Evolutionary conservation across 148 eudicot species (phyloP).

Genomic region (Rhododendron henanense): DNA sequence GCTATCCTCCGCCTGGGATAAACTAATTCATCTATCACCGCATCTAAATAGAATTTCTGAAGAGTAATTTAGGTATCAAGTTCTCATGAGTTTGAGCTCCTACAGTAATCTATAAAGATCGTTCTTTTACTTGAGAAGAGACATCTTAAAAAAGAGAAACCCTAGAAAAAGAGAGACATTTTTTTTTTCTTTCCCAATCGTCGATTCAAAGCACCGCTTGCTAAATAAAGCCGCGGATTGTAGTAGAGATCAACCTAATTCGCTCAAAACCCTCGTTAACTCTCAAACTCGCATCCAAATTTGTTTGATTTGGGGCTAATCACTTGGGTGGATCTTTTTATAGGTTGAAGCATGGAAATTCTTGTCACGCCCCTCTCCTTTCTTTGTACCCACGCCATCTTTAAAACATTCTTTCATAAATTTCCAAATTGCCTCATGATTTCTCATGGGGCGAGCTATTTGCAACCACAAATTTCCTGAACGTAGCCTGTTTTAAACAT

Average conservation of each 20-base stretch:
- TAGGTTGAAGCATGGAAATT: too few species aligned
- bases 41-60: neutral
- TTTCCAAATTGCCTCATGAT: too few species aligned
- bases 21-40: neutral
- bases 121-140: neutral
- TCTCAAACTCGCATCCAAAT: neutral
- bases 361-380: neutral
- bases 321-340: neutral
- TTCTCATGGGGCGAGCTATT: too few species aligned
- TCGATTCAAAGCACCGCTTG: neutral
- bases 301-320: neutral
- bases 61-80: neutral
- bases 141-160: neutral
- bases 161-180: neutral
- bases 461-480: too few species aligned
- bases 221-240: neutral
- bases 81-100: neutral
- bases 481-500: too few species aligned
- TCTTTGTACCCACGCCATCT: too few species aligned
- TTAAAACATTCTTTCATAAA: too few species aligned
- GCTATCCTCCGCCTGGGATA: neutral
- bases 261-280: neutral
- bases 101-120: neutral
- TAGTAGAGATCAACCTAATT: neutral
- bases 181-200: neutral